Conservation (phyloP, 768 basidiomycete genomes). For the Boletus insuetus region DNA sequence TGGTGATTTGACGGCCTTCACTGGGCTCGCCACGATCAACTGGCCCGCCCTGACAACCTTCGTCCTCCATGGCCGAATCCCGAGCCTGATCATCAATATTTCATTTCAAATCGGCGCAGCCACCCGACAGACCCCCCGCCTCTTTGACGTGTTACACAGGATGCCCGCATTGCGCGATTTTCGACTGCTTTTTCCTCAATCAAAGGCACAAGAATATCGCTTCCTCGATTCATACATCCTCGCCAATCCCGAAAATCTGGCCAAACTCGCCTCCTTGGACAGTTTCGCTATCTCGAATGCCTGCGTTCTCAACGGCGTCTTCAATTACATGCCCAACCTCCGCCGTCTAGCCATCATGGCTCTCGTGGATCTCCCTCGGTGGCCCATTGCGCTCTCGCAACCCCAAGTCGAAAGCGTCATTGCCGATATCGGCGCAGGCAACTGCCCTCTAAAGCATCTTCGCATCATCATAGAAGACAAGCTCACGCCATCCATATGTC, state of each 20-base stretch:
- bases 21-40: slow-evolving; percentile 27
- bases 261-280: slow-evolving; percentile 33
- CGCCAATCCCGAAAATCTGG: slow-evolving; percentile 19
- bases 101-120: slow-evolving; percentile 14
- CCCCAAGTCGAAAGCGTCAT: slow-evolving; percentile 31
- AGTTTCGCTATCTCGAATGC: slow-evolving; percentile 37
- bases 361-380: slow-evolving; percentile 34
- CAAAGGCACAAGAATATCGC: slow-evolving; percentile 24
- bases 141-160: slow-evolving; percentile 30
- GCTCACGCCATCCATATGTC: slow-evolving; percentile 31
- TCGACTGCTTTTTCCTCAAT: slow-evolving; percentile 32
- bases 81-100: slow-evolving; percentile 12
- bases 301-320: slow-evolving; percentile 28
- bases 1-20: slow-evolving; percentile 28
- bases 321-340: slow-evolving; percentile 30
- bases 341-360: slow-evolving; percentile 31
- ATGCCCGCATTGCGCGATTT: slow-evolving; percentile 33
- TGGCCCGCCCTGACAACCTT: slow-evolving; percentile 32
- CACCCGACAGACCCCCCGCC: slow-evolving; percentile 1
- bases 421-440: slow-evolving; percentile 28
- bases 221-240: slow-evolving; percentile 24
- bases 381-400: slow-evolving; percentile 36
- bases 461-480: slow-evolving; percentile 37
- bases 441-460: slow-evolving; percentile 33
- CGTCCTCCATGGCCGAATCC: slow-evolving; percentile 30